Evolutionary conservation across 768 basidiomycete genomes (phyloP).

Genomic region (Boletus rubescentipes): DNA sequence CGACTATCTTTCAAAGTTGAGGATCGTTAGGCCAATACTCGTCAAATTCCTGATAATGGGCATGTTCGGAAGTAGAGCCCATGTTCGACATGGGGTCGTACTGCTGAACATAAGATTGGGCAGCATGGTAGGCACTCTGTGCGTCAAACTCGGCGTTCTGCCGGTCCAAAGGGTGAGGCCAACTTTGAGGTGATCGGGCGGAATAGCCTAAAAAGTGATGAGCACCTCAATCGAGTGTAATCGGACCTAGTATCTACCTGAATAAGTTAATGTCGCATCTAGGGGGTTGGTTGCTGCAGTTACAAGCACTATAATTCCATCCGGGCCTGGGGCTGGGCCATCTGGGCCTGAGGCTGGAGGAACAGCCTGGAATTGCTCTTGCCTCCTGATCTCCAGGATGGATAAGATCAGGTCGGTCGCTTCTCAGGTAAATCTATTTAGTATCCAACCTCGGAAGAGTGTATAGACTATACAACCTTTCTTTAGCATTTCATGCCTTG

Average conservation of each 20-base stretch:
- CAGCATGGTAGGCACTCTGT: background rate
- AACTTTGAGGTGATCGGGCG: background rate
- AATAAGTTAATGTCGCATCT: background rate
- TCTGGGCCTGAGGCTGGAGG: too few species aligned
- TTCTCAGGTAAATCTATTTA: constrained; percentile 1
- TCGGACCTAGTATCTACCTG: background rate
- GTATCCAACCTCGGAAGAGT: background rate
- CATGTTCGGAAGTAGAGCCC: background rate
- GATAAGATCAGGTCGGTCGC: constrained; percentile 3
- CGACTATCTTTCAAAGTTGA: background rate
- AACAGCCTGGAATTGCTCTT: background rate
- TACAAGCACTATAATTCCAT: background rate
- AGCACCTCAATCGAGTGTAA: background rate
- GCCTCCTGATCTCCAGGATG: background rate
- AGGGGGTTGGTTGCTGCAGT: background rate
- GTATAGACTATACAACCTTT: constrained; percentile 17
- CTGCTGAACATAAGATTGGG: background rate
- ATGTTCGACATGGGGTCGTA: background rate
- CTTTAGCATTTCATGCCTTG: constrained; percentile 21
- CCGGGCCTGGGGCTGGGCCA: too few species aligned
- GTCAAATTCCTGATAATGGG: background rate
- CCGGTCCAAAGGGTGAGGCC: background rate
- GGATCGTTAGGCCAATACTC: background rate
- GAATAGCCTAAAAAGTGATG: constrained; percentile 1
- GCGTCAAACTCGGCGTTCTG: background rate